Evolutionary conservation across 176 grass and related monocot genomes (phyloP), one percentile per base, ranked within the genome.

Genomic region (Oryza rufipogon): DNA sequence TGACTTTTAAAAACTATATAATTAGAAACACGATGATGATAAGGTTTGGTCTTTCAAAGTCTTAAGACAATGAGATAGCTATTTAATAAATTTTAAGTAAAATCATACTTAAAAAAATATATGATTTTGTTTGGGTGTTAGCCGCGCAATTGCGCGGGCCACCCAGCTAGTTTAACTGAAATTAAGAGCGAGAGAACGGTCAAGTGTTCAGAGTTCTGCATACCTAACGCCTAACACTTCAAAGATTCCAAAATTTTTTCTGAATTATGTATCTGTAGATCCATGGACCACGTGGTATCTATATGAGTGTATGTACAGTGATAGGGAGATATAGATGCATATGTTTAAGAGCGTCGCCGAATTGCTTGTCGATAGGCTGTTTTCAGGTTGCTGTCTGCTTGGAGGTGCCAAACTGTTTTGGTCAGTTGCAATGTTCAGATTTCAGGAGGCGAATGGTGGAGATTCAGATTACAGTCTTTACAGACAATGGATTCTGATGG

Each of bases 321-420:
- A 11, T 36, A 71, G 19, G 65, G 79, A 54, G 44, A 90, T 78
- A 80, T 80, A 74, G 70, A 80, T 41, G 66, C 23, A 51, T 51
- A 3, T 83, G 81, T 80, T 67, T 64, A 38, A 46, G 82, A 70
- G 73, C 85, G 84, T 90, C 74, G 84, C 74, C 68, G 16, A 79
- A 79, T 73, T 78, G 88, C 78, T 90, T 58, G 45, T 81, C 46
- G 45, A 78, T 82, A 34, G 74, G 84, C 74, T 83, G 84, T 64
- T 86, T 83, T 83, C 84, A 83, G 84, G 84, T 87, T 83, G 75
- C 80, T 75, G 84, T 90, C 80, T 90, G 84, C 69, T 49, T 49
- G 1, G 64, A 74, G 84, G 49, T 19, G 81, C 87, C 71, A 39
- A 77, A 61, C 30, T 23, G 38, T 19, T 58, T 58, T 70, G 28